Evolutionary conservation across 352 stramenopile species (phyloP).

Genomic region (Aphanomyces invadans): DNA sequence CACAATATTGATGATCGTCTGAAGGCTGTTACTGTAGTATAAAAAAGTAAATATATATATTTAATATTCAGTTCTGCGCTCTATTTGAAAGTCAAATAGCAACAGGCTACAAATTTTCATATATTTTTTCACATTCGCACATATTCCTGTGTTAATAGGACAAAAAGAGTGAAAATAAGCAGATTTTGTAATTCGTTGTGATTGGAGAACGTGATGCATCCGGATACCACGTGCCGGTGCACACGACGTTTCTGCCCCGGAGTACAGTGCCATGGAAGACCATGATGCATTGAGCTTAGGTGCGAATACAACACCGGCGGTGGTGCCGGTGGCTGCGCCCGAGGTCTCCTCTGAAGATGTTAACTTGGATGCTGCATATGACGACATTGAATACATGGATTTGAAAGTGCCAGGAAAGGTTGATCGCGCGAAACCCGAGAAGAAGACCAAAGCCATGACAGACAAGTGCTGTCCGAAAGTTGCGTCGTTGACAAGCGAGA

Average conservation of each 20-base stretch:
- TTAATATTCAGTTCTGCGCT: background rate
- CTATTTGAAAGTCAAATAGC: background rate
- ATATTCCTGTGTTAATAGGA: too few relatives aligned
- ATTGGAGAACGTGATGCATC: too few relatives aligned
- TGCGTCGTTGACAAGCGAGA: slow-evolving; percentile 8
- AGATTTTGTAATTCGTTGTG: too few relatives aligned
- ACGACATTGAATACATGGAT: slow-evolving; percentile 3
- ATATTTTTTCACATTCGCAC: too few relatives aligned
- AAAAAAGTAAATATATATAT: background rate
- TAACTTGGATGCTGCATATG: background rate
- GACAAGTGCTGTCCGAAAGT: background rate
- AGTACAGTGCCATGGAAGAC: background rate
- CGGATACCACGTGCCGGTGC: background rate
- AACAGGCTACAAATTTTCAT: too few relatives aligned
- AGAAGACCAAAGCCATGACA: background rate
- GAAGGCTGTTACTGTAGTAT: background rate
- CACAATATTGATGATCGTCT: background rate
- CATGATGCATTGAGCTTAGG: background rate
- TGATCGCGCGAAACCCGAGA: background rate
- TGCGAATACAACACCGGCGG: background rate
- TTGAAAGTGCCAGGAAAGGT: background rate
- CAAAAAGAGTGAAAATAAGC: too few relatives aligned
- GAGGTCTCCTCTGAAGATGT: background rate
- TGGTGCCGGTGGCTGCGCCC: background rate
- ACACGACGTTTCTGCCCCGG: background rate